These are phyloP conservation scores for Pleurotus platypus DNA, from an alignment of 768 basidiomycete genomes.

Conservation along the genomic window DNA sequence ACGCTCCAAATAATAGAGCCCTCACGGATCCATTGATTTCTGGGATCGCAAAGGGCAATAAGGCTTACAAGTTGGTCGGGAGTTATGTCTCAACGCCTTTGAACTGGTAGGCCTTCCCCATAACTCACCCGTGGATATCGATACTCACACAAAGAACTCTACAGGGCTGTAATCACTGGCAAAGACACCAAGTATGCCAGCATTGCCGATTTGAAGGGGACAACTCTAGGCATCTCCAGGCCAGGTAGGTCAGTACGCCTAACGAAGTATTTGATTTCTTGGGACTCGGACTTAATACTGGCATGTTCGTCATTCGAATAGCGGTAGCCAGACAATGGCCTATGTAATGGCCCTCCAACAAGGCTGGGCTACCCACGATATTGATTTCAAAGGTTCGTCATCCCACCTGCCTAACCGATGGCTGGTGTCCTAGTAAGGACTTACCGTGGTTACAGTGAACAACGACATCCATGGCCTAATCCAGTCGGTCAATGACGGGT, in stretches of 20 bases:
- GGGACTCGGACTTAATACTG: too few relatives aligned
- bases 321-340: constrained; percentile 94
- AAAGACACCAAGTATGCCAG: constrained; percentile 64
- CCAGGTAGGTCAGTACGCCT: constrained; percentile 59
- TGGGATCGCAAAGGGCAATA: constrained; percentile 87
- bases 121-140: constrained; percentile 10
- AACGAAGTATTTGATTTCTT: background rate
- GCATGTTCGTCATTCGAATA: constrained; percentile 16
- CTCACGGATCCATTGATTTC: constrained; percentile 90
- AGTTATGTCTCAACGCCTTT: constrained; percentile 88
- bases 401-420: background rate
- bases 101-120: constrained; percentile 55
- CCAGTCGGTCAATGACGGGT: constrained; percentile 82
- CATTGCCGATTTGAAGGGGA: constrained; percentile 74
- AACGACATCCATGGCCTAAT: constrained; percentile 80
- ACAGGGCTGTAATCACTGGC: constrained; percentile 92
- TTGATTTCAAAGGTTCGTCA: constrained; percentile 67
- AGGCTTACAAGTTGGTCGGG: constrained; percentile 87
- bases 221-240: constrained; percentile 86
- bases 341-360: constrained; percentile 90
- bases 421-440: background rate
- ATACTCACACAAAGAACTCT: background rate
- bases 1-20: constrained; percentile 43
- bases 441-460: constrained; percentile 48
- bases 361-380: constrained; percentile 62